Evolutionary conservation across 2,329 filamentous ascomycete species (phyloP), one percentile per base, ranked within the genome.

Genomic region (Xylariaceae sp.): DNA sequence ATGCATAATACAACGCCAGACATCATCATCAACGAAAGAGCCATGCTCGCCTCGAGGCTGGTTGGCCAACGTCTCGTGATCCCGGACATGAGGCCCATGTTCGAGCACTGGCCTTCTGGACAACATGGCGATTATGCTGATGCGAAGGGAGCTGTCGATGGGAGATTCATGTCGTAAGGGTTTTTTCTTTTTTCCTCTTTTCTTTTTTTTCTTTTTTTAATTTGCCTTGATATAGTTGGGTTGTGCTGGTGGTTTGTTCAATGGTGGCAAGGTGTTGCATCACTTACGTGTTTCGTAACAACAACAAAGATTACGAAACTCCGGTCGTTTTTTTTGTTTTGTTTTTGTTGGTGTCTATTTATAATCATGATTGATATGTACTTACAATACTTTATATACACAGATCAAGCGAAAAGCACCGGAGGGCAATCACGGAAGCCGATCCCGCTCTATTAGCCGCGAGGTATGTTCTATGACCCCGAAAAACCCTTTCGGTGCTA

Each of bases 61-160:
- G 46, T 47, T n/a, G 52, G 53, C 32, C 52, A 52, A 37, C 43
- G 18, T n/a, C 47, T 56, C 12, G 29, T 47, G n/a, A 54, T 57
- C 17, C 50, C 54, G 13, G 48, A 56, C 21, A 50, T 55, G 40
- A 40, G 45, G 23, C 52, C 51, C 2, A 46, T 54, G 12, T 48
- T 57, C 17, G 39, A 44, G 6, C 50, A 55, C 13, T 57, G 54
- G 54, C 53, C 53, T 3, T 31, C 44, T 9, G 37, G 37, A 15
- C 36, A 36, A 30, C 47, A 56, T 17, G 40, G 46, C 15, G 38
- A 54, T 13, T 57, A 54, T 15, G 31, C 45, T 21, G 34, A 13
- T 3, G 29, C 50, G 12, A 57, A 50, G 36, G 36, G 31, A 2
- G 36, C 29, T 2, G 21, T 54, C 15, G 44, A 56, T 5, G 43